Conservation (phyloP, 129 eudicot species). For the Flaveria trinervia region DNA sequence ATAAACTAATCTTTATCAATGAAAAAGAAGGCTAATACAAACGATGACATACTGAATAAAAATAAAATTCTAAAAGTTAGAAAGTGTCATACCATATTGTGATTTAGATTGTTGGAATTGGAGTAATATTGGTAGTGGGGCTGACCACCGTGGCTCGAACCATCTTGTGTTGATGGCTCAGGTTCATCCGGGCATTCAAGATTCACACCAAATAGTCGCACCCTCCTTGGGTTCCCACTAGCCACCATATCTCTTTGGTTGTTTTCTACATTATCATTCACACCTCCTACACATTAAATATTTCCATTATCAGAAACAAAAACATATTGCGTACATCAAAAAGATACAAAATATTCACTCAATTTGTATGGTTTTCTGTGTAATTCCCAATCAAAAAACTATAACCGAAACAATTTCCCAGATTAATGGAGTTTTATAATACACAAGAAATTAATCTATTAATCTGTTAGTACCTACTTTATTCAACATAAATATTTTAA, state of each 20-base stretch:
- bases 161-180: conserved; percentile 51
- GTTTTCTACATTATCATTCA: conserved; percentile 40
- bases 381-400: neutral
- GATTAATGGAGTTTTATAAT: conserved; percentile 2
- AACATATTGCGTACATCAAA: neutral
- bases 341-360: neutral
- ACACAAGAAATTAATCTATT: neutral
- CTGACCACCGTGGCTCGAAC: conserved; percentile 58
- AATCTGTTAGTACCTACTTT: neutral
- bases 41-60: neutral
- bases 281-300: conserved; percentile 23
- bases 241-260: conserved; percentile 35
- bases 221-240: conserved; percentile 53
- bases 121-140: conserved; percentile 42
- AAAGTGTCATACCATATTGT: conserved; percentile 51
- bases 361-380: conserved; percentile 28
- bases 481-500: neutral
- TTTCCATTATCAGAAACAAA: neutral
- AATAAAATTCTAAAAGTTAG: neutral
- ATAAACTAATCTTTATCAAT: neutral
- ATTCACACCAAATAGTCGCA: conserved; percentile 74
- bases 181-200: conserved; percentile 51
- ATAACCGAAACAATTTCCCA: conserved; percentile 9
- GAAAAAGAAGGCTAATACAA: neutral
- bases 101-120: conserved; percentile 31